Conservation (phyloP, 768 basidiomycete species). For the Xerocomellus chrysenteron region DNA sequence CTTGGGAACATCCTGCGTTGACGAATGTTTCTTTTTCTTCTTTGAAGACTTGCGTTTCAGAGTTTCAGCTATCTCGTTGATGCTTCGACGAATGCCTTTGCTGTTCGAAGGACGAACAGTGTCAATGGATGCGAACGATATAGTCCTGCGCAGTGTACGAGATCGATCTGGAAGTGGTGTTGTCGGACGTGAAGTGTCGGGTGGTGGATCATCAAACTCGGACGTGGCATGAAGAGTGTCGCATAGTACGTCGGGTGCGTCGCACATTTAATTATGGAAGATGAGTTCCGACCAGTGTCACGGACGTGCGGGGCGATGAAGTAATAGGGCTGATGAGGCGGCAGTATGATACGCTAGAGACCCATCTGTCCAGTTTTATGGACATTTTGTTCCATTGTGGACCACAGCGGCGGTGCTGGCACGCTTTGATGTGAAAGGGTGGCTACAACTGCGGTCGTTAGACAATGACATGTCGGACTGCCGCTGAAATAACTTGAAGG, state of each 20-base stretch:
- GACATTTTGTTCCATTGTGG: slow-evolving; percentile 4
- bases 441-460: not conserved
- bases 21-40: not conserved
- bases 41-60: slow-evolving; percentile 5
- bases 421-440: slow-evolving; percentile 8
- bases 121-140: slow-evolving; percentile 18
- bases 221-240: not conserved
- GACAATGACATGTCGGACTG: not conserved
- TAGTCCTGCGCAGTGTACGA: slow-evolving; percentile 17
- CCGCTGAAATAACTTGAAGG: not conserved
- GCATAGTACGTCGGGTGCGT: not conserved
- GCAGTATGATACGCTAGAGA: not conserved
- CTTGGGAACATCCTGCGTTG: not conserved
- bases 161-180: slow-evolving; percentile 2
- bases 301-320: not conserved
- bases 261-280: not conserved
- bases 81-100: slow-evolving; percentile 14
- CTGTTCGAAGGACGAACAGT: slow-evolving; percentile 6
- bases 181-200: not conserved
- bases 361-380: slow-evolving; percentile 1
- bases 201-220: not conserved
- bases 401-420: not conserved
- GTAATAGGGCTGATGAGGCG: not conserved
- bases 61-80: slow-evolving; percentile 9
- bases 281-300: not conserved